Evolutionary conservation across 75 land plant species (phyloP).

Genomic region (Azolla pinnata): DNA sequence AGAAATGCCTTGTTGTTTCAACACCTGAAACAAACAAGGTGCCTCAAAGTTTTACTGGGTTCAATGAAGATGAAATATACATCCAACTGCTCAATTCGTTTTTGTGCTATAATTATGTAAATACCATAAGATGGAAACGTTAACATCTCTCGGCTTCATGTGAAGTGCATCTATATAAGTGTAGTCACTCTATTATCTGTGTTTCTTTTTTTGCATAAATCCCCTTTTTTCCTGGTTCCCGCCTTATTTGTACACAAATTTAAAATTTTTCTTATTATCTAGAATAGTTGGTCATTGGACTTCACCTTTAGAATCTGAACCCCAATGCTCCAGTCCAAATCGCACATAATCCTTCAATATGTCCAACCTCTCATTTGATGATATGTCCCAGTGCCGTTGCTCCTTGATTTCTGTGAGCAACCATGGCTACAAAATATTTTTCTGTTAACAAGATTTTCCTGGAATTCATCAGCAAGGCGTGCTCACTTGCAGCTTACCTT

Average conservation of each 20-base stretch:
- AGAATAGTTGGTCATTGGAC: constrained; percentile 3
- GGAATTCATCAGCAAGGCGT: too few species aligned
- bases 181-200: too few species aligned
- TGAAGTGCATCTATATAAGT: too few species aligned
- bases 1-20: constrained; percentile 88
- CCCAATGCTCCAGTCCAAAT: constrained; percentile 96
- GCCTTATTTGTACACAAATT: neutral
- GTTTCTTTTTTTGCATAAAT: too few species aligned
- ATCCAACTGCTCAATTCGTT: neutral
- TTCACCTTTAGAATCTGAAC: constrained; percentile 88
- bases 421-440: constrained; percentile 68
- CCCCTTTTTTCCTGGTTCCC: too few species aligned
- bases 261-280: neutral
- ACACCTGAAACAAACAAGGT: constrained; percentile 48
- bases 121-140: too few species aligned
- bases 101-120: too few species aligned
- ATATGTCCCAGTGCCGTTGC: constrained; percentile 96
- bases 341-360: constrained; percentile 70
- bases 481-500: constrained; percentile 51
- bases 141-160: too few species aligned
- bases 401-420: constrained; percentile 97
- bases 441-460: neutral
- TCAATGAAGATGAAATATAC: neutral
- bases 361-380: constrained; percentile 60
- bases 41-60: neutral